A percentile compares a stretch with the other conserved stretches of the same genome.
phyloP scores from a whole-genome alignment of 768 basidiomycete species.

The Mycena epipterygia region DNA sequence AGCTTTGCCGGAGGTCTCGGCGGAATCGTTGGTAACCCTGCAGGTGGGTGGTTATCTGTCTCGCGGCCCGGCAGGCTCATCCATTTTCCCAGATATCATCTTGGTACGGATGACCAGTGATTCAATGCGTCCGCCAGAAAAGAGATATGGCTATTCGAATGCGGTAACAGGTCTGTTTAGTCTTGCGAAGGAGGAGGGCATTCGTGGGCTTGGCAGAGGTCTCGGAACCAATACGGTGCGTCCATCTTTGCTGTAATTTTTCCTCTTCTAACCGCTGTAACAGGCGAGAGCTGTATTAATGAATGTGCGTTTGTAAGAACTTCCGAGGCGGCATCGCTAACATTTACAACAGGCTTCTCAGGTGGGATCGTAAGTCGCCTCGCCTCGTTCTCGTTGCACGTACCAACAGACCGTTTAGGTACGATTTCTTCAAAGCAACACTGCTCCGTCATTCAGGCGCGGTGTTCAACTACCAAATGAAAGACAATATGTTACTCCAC shows the following conservation, averaged over 20 bases:
- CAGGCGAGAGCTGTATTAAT: slow-evolving; percentile 77
- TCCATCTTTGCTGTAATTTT: slow-evolving; percentile 14
- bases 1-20: slow-evolving; percentile 84
- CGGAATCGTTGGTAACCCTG: slow-evolving; percentile 89
- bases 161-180: slow-evolving; percentile 79
- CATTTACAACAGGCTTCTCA: slow-evolving; percentile 72
- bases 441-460: slow-evolving; percentile 68
- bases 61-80: slow-evolving; percentile 11
- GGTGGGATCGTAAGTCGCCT: slow-evolving; percentile 80
- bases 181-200: slow-evolving; percentile 78
- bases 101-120: slow-evolving; percentile 93
- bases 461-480: slow-evolving; percentile 69
- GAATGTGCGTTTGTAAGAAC: slow-evolving; percentile 67
- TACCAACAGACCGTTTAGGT: slow-evolving; percentile 56
- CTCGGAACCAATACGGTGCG: slow-evolving; percentile 83
- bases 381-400: neutral
- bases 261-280: slow-evolving; percentile 24
- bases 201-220: slow-evolving; percentile 78
- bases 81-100: slow-evolving; percentile 67
- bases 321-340: slow-evolving; percentile 16
- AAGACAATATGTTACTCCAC: slow-evolving; percentile 77
- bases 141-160: slow-evolving; percentile 84
- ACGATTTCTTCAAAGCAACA: slow-evolving; percentile 80
- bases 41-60: slow-evolving; percentile 58
- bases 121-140: slow-evolving; percentile 77